A percentile compares a stretch with the other conserved stretches of the same genome.
These are phyloP conservation scores for Lantana camara DNA, from an alignment of 257 asterid species.

Conservation along the genomic window DNA sequence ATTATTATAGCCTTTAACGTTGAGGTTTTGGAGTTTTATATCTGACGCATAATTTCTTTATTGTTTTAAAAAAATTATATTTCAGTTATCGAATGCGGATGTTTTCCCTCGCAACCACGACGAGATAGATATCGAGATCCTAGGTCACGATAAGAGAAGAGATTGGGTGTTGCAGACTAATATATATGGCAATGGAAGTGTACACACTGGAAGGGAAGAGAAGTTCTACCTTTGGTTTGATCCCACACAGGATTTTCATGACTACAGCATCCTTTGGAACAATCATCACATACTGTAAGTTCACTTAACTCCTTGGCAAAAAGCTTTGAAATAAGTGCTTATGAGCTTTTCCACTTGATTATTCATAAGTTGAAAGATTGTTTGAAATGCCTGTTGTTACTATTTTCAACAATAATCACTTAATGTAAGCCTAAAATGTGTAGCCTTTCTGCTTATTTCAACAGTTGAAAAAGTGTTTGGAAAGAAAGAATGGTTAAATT, in stretches of 20 bases:
- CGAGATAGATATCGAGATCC: conserved; percentile 76
- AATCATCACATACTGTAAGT: conserved; percentile 76
- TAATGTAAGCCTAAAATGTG: no score
- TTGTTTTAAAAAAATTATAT: background rate
- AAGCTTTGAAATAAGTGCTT: no score
- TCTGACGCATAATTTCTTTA: no score
- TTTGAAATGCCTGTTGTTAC: no score
- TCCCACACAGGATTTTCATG: conserved; percentile 68
- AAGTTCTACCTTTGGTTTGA: conserved; percentile 90
- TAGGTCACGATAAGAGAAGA: conserved; percentile 80
- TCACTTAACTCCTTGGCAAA: background rate
- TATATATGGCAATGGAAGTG: conserved; percentile 87
- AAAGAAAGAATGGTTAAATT: no score
- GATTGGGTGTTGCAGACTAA: conserved; percentile 85
- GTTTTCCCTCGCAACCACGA: conserved; percentile 76
- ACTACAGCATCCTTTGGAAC: conserved; percentile 84
- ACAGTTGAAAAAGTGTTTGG: no score
- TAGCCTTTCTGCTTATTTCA: no score
- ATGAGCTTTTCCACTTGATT: no score
- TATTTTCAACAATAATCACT: no score
- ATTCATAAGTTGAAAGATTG: no score
- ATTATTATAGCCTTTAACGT: no score
- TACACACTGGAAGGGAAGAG: conserved; percentile 77
- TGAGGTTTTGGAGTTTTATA: no score
- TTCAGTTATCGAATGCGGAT: conserved; percentile 64